Conservation (phyloP, 768 basidiomycete genomes). For the Dacryopinax spathularia region DNA sequence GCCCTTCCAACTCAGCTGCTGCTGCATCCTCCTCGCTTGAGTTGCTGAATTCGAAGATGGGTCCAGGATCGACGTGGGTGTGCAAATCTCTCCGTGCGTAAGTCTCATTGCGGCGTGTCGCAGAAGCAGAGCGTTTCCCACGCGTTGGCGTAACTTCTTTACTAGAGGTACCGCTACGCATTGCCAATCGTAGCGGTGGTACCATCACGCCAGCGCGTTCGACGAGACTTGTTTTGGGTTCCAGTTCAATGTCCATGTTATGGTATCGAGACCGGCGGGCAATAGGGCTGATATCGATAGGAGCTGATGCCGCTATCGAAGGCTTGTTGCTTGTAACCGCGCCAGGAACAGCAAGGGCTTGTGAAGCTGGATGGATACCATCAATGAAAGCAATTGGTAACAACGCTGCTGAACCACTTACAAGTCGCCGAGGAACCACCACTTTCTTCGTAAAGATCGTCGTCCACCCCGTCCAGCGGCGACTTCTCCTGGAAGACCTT, state of each 20-base stretch:
- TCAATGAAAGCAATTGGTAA: background rate
- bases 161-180: background rate
- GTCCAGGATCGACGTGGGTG: background rate
- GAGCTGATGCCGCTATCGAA: background rate
- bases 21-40: background rate
- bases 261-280: background rate
- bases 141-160: background rate
- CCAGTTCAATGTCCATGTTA: background rate
- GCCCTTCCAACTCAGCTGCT: background rate
- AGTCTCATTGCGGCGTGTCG: background rate
- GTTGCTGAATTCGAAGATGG: background rate
- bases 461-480: background rate
- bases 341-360: background rate
- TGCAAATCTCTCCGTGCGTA: background rate
- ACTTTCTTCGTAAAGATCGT: background rate
- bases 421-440: background rate
- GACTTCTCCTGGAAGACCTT: background rate
- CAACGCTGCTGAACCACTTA: background rate
- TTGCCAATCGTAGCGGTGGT: background rate
- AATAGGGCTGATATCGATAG: constrained; percentile 2
- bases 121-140: background rate
- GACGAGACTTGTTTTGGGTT: background rate
- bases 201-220: constrained; percentile 2
- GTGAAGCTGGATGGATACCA: background rate
- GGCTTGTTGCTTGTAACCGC: background rate